Conservation (phyloP, 768 basidiomycete species). For the Lactarius sp. region DNA sequence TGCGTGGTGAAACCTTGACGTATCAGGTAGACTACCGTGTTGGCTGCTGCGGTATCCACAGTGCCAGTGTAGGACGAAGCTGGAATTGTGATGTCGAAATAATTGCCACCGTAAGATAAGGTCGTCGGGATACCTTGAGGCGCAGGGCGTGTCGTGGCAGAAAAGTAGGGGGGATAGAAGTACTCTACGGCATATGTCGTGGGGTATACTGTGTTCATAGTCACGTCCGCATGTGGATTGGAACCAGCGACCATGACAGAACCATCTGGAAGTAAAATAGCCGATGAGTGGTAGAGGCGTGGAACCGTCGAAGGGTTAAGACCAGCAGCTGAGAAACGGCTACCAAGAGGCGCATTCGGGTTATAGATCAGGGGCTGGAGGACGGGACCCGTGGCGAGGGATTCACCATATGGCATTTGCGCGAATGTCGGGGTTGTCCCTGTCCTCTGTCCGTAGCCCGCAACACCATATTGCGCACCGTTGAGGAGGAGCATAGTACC, state of each 20-base stretch:
- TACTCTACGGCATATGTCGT: slow-evolving; percentile 5
- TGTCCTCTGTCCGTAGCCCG: background rate
- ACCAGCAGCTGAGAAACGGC: background rate
- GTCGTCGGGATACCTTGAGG: slow-evolving; percentile 1
- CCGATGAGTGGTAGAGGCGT: slow-evolving; percentile 12
- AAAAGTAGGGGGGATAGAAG: slow-evolving; percentile 10
- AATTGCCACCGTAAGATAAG: slow-evolving; percentile 3
- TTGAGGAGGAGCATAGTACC: slow-evolving; percentile 10
- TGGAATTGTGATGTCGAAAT: slow-evolving; percentile 2
- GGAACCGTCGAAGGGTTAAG: background rate
- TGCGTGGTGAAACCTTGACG: slow-evolving; percentile 12
- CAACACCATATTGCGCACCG: background rate
- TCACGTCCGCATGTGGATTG: slow-evolving; percentile 5
- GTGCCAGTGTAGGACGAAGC: background rate
- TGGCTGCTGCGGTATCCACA: background rate
- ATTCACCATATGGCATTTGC: slow-evolving; percentile 7
- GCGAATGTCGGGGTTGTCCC: background rate
- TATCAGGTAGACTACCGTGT: slow-evolving; percentile 1
- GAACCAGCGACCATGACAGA: slow-evolving; percentile 13
- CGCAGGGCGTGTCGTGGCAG: background rate
- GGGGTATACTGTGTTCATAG: background rate
- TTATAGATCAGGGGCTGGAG: slow-evolving; percentile 3
- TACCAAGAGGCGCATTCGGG: slow-evolving; percentile 1
- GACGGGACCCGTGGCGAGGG: background rate
- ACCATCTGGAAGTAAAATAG: background rate